Evolutionary conservation across 768 basidiomycete species (phyloP), one percentile per base, ranked within the genome.

Genomic region (Serpula lacrymans): DNA sequence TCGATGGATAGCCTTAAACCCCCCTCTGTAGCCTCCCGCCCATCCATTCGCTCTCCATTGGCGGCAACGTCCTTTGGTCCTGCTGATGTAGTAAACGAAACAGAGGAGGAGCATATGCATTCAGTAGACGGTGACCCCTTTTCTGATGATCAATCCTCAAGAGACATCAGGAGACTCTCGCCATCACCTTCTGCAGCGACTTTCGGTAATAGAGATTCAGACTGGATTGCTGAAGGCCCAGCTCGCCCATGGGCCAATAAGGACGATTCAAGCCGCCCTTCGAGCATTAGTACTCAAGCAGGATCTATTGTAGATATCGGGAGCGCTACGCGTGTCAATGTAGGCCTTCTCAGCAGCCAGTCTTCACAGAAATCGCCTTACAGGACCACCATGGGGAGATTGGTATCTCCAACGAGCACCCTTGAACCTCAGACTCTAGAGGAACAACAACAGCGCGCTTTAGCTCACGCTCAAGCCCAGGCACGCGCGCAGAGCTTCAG

Each of bases 41-140:
- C 77, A 1, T 49, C 72, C 2, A 55, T 70, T 14, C 74, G 75
- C 24, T 88, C 86, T 0, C 87, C 87, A 9, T 67, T 89, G 34
- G 84, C 86, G 10, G 67, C 75, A 3, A 74, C 74, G 9, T 84
- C 84, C 5, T 88, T 88, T 57, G 83, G 80, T 13, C 85, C 85
- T 1, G 67, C 70, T 25, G 87, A 88, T 53, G 58, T 84, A 18
- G 59, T 77, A 12, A 67, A 60, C 6, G 83, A 86, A 57, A 62
- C 49, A 3, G 57, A 65, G 1, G 59, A 55, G 53, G 58, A 59
- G 11, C 61, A 59, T 10, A 58, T 57, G 6, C 20, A 47, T 13
- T 41, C 60, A 5, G 4, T 25, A 38, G 58, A 52, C 48, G 43
- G 35, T 13, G 63, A 88, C 65, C 87, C 87, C 4, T 88, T 88